These are phyloP conservation scores for Podila minutissima DNA, from an alignment of 192 early-diverging fungal genomes.

Conservation along the genomic window DNA sequence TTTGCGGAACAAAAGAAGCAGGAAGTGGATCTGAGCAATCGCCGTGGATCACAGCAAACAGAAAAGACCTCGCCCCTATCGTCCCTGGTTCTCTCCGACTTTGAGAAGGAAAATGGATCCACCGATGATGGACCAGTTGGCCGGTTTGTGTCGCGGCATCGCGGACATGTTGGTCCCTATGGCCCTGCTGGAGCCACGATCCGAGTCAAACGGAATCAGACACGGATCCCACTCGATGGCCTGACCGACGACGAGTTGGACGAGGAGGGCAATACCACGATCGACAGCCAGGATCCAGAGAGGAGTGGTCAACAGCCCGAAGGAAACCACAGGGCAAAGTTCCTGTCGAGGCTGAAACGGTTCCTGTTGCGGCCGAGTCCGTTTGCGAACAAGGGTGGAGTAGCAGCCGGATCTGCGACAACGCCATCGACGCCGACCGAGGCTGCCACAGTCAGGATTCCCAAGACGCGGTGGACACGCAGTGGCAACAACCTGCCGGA, in stretches of 20 bases:
- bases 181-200: slow-evolving; percentile 14
- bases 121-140: background rate
- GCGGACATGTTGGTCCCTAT: slow-evolving; percentile 9
- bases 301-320: background rate
- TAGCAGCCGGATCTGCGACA: background rate
- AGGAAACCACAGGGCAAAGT: slow-evolving; percentile 19
- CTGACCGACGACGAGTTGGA: slow-evolving; percentile 15
- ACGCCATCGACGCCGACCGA: background rate
- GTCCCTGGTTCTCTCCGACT: background rate
- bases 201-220: slow-evolving; percentile 7
- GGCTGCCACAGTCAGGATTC: slow-evolving; percentile 4
- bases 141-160: background rate
- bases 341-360: slow-evolving; percentile 28
- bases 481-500: slow-evolving; percentile 9
- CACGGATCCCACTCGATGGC: slow-evolving; percentile 8
- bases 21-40: background rate
- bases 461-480: slow-evolving; percentile 25
- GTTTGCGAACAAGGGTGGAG: slow-evolving; percentile 7
- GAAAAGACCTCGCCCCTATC: slow-evolving; percentile 4
- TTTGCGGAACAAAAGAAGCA: slow-evolving; percentile 49
- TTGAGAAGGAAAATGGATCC: background rate
- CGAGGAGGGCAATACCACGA: slow-evolving; percentile 5
- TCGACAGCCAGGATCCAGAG: background rate
- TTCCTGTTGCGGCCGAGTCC: slow-evolving; percentile 36
- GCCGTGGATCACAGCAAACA: background rate